Evolutionary conservation across 805 yeast genomes (phyloP), one percentile per base, ranked within the genome.

Genomic region (Dipodascopsis tothii): DNA sequence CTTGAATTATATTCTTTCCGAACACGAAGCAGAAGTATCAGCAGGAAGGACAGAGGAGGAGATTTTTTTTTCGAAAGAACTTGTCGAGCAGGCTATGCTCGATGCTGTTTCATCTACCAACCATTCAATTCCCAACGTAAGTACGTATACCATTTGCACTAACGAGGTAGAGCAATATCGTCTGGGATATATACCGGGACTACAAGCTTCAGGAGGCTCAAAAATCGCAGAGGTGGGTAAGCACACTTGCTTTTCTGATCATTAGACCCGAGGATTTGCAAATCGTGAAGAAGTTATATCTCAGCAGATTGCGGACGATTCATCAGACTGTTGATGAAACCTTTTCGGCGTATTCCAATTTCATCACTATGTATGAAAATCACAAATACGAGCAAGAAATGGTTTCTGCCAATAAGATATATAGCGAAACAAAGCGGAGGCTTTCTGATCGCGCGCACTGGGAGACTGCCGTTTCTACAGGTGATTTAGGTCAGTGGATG

Each of bases 351-450:
- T 60, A 41, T 41, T 60, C 65, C 4, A 30, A 56, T 3, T 58
- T 60, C 39, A 50, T 61, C 22, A 51, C 61, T 11, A 27, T 33
- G 11, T 39, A 54, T 35, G 43, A 40, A 21, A 50, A 54, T 32
- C 49, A 47, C 3, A 41, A 44, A 20, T 61, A 61, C 45, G 63
- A 60, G 32, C 23, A 22, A 17, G 57, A 58, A 27, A 39, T 60
- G 41, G 40, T 53, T 4, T 33, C 44, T 1, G 62, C 58, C 2
- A 56, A 56, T 44, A 52, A 45, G 37, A 33, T 56, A 14, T 47
- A 40, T 21, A 34, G 50, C 3, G 36, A 35, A 3, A 45, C 62
- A 2, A 34, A 36, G 18, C 44, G 45, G 16, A 23, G 39, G 6
- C 32, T 46, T 4, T 14, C 36, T 2, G 41, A 41, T 7, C 43